Evolutionary conservation across 345 rosid genomes (phyloP), one percentile per base, ranked within the genome.

Genomic region (Laguncularia racemosa): DNA sequence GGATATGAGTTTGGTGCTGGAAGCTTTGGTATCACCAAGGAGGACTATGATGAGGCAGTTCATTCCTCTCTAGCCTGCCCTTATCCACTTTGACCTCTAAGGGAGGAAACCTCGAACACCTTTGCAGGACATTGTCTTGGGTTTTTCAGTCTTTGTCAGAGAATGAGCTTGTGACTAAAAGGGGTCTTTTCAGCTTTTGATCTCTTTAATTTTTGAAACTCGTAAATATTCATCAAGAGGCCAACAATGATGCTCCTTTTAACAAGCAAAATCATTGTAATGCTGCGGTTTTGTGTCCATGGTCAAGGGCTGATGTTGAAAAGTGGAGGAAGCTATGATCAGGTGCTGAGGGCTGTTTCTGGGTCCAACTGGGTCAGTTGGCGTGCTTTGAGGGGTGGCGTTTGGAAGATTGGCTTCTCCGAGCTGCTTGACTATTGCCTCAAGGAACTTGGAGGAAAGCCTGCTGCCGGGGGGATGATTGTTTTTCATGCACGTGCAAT

Each of bases 1-100:
- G 89, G 89, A 55, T 82, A 82, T 59, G 78, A 85, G 59, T 82
- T 85, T 28, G 83, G 86, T 54, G 72, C 84, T 13, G 92, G 89
- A 15, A 82, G 92, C 68, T 85, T 74, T 33, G 84, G 78, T 52
- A 56, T 82, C 67, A 76, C 84, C 11, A 46, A 13, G 43, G 77
- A 78, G 73, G 72, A 74, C 17, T 85, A 85, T 20, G 72, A 73
- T 58, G 67, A 67, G 43, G 82, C 92, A 0, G 75, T 82, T 53
- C 73, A 73, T 38, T 74, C 50, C 86, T 85, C 47, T 71, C 84
- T 20, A 62, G 48, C 58, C 50, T 78, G 14, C 76, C 81, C 0
- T 56, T 82, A 52, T 78, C 81, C 46, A 28, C 56, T 51, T 71
- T 76, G 60, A 63, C 73, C 44, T 56, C 62, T 57, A 65, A 68